Evolutionary conservation across 352 stramenopile species (phyloP).

Genomic region (Globisporangium carolinianum): DNA sequence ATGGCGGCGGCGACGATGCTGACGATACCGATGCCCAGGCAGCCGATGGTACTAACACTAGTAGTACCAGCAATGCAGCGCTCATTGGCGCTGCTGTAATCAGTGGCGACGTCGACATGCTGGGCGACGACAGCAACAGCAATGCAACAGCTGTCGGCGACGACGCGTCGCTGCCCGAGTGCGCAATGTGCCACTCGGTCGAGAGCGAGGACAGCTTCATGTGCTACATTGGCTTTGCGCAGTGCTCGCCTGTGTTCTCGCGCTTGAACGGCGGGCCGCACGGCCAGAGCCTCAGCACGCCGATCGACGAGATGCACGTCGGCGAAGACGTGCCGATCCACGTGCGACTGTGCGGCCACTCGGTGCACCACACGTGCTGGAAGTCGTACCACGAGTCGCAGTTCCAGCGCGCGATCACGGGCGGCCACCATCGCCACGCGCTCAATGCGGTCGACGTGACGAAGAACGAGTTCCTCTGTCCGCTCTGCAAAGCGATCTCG

Average conservation of each 20-base stretch:
- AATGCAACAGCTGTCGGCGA: slow-evolving; percentile 1
- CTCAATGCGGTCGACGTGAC: slow-evolving; percentile 94
- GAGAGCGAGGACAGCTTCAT: slow-evolving; percentile 76
- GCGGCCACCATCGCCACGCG: slow-evolving; percentile 89
- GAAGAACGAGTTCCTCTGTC: slow-evolving; percentile 96
- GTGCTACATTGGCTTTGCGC: slow-evolving; percentile 83
- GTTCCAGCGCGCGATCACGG: slow-evolving; percentile 89
- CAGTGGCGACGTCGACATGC: slow-evolving; percentile 37
- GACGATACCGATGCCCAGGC: slow-evolving; percentile 5
- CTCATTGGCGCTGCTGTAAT: slow-evolving; percentile 16
- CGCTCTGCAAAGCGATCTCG: slow-evolving; percentile 96
- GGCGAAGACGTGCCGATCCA: slow-evolving; percentile 77
- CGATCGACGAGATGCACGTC: slow-evolving; percentile 84
- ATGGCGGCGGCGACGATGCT: slow-evolving; percentile 33
- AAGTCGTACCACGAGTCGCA: slow-evolving; percentile 93
- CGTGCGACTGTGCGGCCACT: slow-evolving; percentile 90
- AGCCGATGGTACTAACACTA: neutral
- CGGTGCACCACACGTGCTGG: slow-evolving; percentile 93
- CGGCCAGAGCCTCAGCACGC: slow-evolving; percentile 52
- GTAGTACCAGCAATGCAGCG: neutral
- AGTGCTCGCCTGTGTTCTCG: slow-evolving; percentile 71
- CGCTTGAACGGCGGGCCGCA: slow-evolving; percentile 54
- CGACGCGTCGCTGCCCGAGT: slow-evolving; percentile 38
- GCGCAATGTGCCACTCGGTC: slow-evolving; percentile 83
- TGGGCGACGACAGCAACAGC: slow-evolving; percentile 15